Evolutionary conservation across 768 basidiomycete species (phyloP), one percentile per base, ranked within the genome.

Genomic region (Suillus subalutaceus): DNA sequence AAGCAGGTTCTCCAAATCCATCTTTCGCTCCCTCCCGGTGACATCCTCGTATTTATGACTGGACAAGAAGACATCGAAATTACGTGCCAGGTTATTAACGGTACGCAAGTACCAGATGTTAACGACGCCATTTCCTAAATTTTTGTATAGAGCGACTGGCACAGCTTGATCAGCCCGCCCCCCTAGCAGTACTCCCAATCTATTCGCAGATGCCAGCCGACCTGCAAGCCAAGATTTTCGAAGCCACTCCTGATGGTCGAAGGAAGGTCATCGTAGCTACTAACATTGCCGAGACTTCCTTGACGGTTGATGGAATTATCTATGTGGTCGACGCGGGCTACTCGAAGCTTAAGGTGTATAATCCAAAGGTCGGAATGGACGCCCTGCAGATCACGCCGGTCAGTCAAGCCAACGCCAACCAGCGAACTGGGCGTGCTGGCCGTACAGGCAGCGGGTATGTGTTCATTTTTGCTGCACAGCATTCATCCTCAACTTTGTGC

Each of bases 191-290:
- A n/a, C 82, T 99, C 38, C 97, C 97, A 7, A 99, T 99, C 68
- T 99, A 99, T 79, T 99, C 97, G 4, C 97, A 98, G 75, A 99
- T 99, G 97, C 97, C 97, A 12, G 97, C 97, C 7, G 97, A 99
- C 80, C 80, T 99, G 44, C 97, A 99, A 75, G 97, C 97, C 30
- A 97, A 95, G 77, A 99, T 99, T 67, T 99, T 99, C 72, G 92
- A 96, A 65, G 89, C 97, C 9, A 99, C 97, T 0, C 82, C 86
- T 30, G 97, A 99, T 77, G 97, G 97, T 3, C 85, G 97, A 56
- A 83, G 97, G 63, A 99, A 99, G 79, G 95, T 97, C 64, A 96
- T 99, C 68, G 96, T 99, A 1, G 97, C 97, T 0, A 99, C 97
- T 5, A 99, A 99, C 78, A 99, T 99, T 65, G 97, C 97, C 2